A percentile compares a stretch with the other conserved stretches of the same genome.
phyloP scores from a whole-genome alignment of 306 rosid genomes.

The Vigna reflexopilosa region DNA sequence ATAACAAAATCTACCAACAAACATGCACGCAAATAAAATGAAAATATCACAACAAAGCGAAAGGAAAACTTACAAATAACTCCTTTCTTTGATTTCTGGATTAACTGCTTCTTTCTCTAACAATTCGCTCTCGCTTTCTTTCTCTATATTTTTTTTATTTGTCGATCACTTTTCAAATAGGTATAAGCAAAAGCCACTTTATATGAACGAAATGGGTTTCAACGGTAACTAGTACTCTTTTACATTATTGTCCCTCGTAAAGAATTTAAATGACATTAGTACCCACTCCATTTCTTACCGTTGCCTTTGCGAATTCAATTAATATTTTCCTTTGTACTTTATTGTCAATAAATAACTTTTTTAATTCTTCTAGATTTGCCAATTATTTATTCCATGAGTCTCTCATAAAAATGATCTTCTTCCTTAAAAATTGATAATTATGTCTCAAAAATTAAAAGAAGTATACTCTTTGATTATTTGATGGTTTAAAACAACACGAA shows the following conservation, averaged over 20 bases:
- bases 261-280: not conserved
- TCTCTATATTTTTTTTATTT: not conserved
- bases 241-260: constrained; percentile 43
- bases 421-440: not conserved
- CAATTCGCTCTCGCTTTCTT: constrained; percentile 10
- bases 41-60: constrained; percentile 13
- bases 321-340: not conserved
- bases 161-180: not conserved
- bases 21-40: not conserved
- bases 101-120: not conserved
- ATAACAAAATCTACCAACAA: not conserved
- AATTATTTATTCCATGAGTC: no score
- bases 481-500: no score
- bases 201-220: constrained; percentile 16
- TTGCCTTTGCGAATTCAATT: not conserved
- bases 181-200: not conserved
- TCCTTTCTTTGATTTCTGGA: not conserved
- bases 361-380: not conserved
- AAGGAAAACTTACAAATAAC: constrained; percentile 43
- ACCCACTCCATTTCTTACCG: constrained; percentile 9
- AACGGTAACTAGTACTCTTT: constrained; percentile 56
- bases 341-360: no score
- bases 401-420: no score
- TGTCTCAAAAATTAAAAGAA: no score
- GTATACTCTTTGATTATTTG: not conserved